Percentiles rank a stretch among this genome's conserved stretches.
Conservation (phyloP, 805 yeast species). For the Candida tallmaniae region DNA sequence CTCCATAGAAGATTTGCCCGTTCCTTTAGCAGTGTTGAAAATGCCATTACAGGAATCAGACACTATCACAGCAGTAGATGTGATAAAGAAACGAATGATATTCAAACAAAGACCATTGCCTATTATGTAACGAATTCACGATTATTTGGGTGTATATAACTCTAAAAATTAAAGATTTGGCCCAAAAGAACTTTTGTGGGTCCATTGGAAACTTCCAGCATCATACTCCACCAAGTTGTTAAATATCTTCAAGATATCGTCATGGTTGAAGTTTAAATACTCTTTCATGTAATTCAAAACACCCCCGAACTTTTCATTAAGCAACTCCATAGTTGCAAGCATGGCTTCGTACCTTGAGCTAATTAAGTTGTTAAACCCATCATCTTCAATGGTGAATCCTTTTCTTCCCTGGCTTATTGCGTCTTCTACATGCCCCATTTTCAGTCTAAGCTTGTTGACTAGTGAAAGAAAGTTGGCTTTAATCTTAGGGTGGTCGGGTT, state of each 20-base stretch:
- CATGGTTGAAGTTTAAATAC: slow-evolving; percentile 43
- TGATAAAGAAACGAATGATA: slow-evolving; percentile 53
- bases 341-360: slow-evolving; percentile 67
- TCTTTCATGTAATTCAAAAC: slow-evolving; percentile 44
- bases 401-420: slow-evolving; percentile 34
- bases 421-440: slow-evolving; percentile 19
- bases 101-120: slow-evolving; percentile 73
- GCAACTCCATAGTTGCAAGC: slow-evolving; percentile 54
- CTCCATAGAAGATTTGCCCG: slow-evolving; percentile 49
- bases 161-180: slow-evolving; percentile 4
- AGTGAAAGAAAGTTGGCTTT: slow-evolving; percentile 29
- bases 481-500: slow-evolving; percentile 42
- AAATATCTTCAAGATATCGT: slow-evolving; percentile 30
- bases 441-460: slow-evolving; percentile 25
- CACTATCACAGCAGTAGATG: slow-evolving; percentile 51
- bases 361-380: slow-evolving; percentile 57
- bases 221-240: slow-evolving; percentile 22
- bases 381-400: slow-evolving; percentile 39
- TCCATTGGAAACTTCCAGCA: slow-evolving; percentile 9
- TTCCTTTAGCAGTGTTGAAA: slow-evolving; percentile 59
- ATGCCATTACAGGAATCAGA: slow-evolving; percentile 12
- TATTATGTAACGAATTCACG: slow-evolving; percentile 56
- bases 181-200: slow-evolving; percentile 7
- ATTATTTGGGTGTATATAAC: neutral
- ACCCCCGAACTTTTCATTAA: slow-evolving; percentile 52